Conservation (phyloP, 768 basidiomycete genomes). For the Chalciporus pseudorubinellus region DNA sequence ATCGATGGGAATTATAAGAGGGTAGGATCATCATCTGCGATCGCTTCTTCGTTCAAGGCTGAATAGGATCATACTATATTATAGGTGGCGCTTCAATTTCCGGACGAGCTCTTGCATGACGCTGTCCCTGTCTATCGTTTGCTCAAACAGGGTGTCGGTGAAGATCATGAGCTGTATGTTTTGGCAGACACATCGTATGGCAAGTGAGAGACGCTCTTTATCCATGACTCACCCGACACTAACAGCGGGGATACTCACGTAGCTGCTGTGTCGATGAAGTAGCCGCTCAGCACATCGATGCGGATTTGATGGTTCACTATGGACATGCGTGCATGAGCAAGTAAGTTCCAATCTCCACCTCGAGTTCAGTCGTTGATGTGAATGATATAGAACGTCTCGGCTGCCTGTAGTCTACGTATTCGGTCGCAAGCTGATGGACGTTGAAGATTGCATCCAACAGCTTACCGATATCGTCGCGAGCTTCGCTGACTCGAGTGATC, state of each 20-base stretch:
- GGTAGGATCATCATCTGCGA: conserved; percentile 39
- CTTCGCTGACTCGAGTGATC: conserved; percentile 1
- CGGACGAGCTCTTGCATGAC: conserved; percentile 85
- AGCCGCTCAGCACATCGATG: conserved; percentile 90
- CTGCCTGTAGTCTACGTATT: conserved; percentile 91
- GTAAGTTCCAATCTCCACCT: conserved; percentile 44
- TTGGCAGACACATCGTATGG: conserved; percentile 99
- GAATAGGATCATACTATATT: neutral
- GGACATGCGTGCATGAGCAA: conserved; percentile 95
- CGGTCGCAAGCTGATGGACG: conserved; percentile 67
- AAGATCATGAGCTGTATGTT: conserved; percentile 68
- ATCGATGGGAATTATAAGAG: conserved; percentile 62
- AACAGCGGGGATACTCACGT: neutral
- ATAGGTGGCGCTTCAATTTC: conserved; percentile 91
- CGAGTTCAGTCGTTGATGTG: neutral
- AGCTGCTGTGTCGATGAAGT: conserved; percentile 97
- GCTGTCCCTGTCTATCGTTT: conserved; percentile 79
- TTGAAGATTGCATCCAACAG: conserved; percentile 45
- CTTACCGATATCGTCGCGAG: conserved; percentile 37
- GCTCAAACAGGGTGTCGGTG: conserved; percentile 52
- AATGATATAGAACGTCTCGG: conserved; percentile 64
- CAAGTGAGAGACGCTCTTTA: conserved; percentile 50
- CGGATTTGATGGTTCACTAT: conserved; percentile 90
- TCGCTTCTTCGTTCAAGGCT: neutral
- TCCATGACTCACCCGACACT: neutral